A percentile compares a stretch with the other conserved stretches of the same genome.
Conservation (phyloP, 2,329 filamentous ascomycete species). For the Beauveria pseudobassiana region DNA sequence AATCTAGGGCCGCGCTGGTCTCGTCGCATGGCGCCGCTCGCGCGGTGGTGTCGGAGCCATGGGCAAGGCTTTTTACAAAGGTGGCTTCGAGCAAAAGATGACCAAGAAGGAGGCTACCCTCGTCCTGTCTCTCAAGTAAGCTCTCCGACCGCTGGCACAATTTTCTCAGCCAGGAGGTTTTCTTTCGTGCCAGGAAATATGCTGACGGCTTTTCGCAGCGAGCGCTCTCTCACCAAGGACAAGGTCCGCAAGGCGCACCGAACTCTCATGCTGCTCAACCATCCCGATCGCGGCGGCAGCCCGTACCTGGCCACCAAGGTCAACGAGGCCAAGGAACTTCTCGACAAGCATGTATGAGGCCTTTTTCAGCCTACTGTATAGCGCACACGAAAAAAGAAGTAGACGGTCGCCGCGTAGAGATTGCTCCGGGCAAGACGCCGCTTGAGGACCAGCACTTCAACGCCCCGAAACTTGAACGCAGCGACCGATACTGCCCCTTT, state of each 20-base stretch:
- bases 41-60: constrained; percentile 69
- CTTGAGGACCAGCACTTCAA: not conserved
- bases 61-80: constrained; percentile 94
- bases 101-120: constrained; percentile 82
- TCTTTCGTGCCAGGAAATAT: not conserved
- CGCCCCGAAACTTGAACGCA: not conserved
- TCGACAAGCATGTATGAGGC: constrained; percentile 60
- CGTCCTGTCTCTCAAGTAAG: constrained; percentile 83
- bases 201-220: constrained; percentile 43
- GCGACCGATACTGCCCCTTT: constrained; percentile 12
- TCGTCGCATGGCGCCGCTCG: constrained; percentile 80
- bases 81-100: constrained; percentile 96
- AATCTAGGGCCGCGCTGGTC: constrained; percentile 75
- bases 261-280: constrained; percentile 93
- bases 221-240: constrained; percentile 81
- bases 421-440: not conserved
- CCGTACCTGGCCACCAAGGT: constrained; percentile 96
- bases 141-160: not conserved
- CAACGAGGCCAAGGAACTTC: constrained; percentile 94
- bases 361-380: not conserved
- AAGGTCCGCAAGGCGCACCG: constrained; percentile 94
- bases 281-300: constrained; percentile 93
- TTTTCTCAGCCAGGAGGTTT: no score
- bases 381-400: not conserved
- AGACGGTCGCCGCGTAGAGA: not conserved